Base-by-base conservation (phyloP, 208 protist species). In the Wallacemonas sp. region DNA sequence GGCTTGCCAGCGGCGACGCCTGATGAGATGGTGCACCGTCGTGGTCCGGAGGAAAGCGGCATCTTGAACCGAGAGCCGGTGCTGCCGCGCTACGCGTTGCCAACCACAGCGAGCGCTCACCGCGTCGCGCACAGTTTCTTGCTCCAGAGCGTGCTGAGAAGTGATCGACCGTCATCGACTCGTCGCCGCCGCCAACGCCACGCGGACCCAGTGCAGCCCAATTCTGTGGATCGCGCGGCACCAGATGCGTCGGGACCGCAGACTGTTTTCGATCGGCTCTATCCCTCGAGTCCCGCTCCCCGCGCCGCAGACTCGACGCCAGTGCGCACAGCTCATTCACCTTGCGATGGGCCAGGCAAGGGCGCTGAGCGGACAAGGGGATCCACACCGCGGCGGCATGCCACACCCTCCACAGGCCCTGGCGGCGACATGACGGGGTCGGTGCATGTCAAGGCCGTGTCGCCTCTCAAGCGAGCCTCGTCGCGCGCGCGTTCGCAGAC, bases 381-480 rank as follows among this genome's bases (percentile, higher is more conserved):
- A n/a, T n/a, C n/a, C 9, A 19, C 44, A 19, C 44, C 9, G 22
- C n/a, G 42, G 36, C 24, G 28, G 44, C 30, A 56, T 21, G 15
- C 17, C 30, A 12, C 5, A 44, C 62, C 36, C 42, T 51, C 45
- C 39, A 6, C 33, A 4, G 4, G 34, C 8, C n/a, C 33, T 4
- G 3, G 2, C 42, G 60, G 55, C 61, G 56, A 66, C 19, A 77
- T 77, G n/a, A n/a, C n/a, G n/a, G n/a, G n/a, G n/a, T n/a, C n/a
- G n/a, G n/a, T n/a, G n/a, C n/a, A n/a, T n/a, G n/a, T n/a, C n/a
- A n/a, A n/a, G n/a, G n/a, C n/a, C n/a, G n/a, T n/a, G n/a, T n/a
- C n/a, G n/a, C n/a, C n/a, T n/a, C n/a, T n/a, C n/a, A n/a, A n/a
- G n/a, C n/a, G n/a, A n/a, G n/a, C n/a, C n/a, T n/a, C n/a, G n/a